Evolutionary conservation across 208 protist genomes (phyloP), one percentile per base, ranked within the genome.

Genomic region (Trypanosoma brucei): DNA sequence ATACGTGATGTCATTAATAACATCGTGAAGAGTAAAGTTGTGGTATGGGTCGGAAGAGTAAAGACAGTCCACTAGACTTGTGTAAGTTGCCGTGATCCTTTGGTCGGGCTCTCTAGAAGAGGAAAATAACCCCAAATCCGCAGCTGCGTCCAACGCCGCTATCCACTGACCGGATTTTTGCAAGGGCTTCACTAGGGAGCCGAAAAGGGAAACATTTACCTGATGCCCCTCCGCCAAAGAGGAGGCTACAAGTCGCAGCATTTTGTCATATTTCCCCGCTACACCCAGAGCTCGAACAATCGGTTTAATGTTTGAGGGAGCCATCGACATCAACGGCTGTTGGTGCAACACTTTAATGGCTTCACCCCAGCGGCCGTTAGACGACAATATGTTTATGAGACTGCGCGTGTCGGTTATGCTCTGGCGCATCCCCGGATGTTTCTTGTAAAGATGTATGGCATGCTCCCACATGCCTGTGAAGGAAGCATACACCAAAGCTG

Each of bases 401-500:
- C 37, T 59, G n/a, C 80, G 69, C 11, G 79, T 77, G 59, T 84
- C 63, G 0, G 75, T 9, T 2, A 58, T 1, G 52, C 46, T 78
- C 30, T 68, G 30, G 0, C 59, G 52, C 39, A 95, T 60, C 7
- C 51, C 49, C 9, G 75, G 72, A 51, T 88, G 69, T 2, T n/a
- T 35, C 35, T 65, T 50, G 30, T 81, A 70, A 4, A 86, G 55
- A n/a, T 53, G 3, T 13, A 91, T 55, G 0, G 82, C 81, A 53
- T 78, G 64, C 60, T 91, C 86, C 86, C 89, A 95, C 67, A 93
- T 83, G 39, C 84, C 82, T 0, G 82, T 78, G 70, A 75, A 84
- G 34, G 72, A 76, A 2, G 89, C 83, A 22, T 92, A 66, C 1
- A 78, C 55, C 3, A 95, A 50, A 37, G 81, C 75, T 7, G 80